Evolutionary conservation across 768 basidiomycete genomes (phyloP).

Genomic region (Boletus rubroflammeus): DNA sequence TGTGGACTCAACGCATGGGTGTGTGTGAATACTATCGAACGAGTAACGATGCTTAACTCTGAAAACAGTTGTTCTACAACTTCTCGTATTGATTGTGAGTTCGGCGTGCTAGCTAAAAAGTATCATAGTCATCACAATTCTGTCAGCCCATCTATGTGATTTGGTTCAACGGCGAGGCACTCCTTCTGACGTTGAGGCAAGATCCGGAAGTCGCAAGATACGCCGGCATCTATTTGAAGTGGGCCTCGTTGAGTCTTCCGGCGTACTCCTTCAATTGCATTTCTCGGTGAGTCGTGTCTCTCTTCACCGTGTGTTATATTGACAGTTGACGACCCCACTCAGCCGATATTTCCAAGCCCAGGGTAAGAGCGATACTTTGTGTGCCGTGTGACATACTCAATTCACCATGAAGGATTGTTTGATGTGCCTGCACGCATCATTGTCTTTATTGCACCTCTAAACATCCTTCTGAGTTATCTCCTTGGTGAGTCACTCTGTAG

Average conservation of each 20-base stretch:
- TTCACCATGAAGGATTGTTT: slow-evolving; percentile 59
- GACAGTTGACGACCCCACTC: slow-evolving; percentile 40
- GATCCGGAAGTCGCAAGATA: slow-evolving; percentile 78
- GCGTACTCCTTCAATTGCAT: slow-evolving; percentile 58
- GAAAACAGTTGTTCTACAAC: slow-evolving; percentile 16
- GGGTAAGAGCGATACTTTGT: slow-evolving; percentile 45
- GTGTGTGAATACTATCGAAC: neutral
- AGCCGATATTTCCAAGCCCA: slow-evolving; percentile 69
- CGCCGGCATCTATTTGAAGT: slow-evolving; percentile 71
- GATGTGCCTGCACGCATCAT: slow-evolving; percentile 82
- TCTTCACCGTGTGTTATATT: slow-evolving; percentile 31
- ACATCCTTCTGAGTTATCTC: slow-evolving; percentile 76
- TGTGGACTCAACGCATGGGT: slow-evolving; percentile 92
- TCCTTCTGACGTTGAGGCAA: slow-evolving; percentile 70
- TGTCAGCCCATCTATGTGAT: slow-evolving; percentile 52
- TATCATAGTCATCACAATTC: neutral
- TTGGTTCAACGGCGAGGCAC: slow-evolving; percentile 80
- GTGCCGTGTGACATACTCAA: slow-evolving; percentile 20
- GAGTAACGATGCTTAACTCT: neutral
- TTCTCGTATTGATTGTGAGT: slow-evolving; percentile 51
- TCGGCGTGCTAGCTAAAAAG: neutral
- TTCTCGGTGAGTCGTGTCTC: slow-evolving; percentile 34
- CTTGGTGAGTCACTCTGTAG: slow-evolving; percentile 49
- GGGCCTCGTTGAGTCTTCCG: slow-evolving; percentile 74
- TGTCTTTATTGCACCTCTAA: slow-evolving; percentile 77